These are phyloP conservation scores for Hanseniaspora mollemarum DNA, from an alignment of 805 yeast genomes.

Conservation along the genomic window DNA sequence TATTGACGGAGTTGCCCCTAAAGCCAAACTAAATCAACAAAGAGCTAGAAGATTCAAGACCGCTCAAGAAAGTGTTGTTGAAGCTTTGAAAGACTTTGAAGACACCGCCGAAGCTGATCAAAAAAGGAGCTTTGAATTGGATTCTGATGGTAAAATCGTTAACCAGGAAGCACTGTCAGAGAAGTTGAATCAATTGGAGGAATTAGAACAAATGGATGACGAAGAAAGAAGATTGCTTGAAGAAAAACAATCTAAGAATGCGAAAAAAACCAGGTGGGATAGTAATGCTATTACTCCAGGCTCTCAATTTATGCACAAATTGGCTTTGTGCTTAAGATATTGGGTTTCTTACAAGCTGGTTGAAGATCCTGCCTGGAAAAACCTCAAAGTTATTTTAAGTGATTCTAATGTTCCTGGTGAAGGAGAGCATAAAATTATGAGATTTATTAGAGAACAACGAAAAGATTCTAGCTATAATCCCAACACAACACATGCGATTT, in stretches of 20 bases:
- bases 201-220: constrained; percentile 27
- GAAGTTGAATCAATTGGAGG: neutral
- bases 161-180: constrained; percentile 29
- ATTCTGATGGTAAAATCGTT: constrained; percentile 30
- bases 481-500: constrained; percentile 88
- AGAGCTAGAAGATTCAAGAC: constrained; percentile 85
- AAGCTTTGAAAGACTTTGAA: constrained; percentile 21
- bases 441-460: constrained; percentile 81
- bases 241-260: constrained; percentile 37
- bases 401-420: constrained; percentile 98
- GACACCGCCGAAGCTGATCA: constrained; percentile 38
- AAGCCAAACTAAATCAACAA: constrained; percentile 97
- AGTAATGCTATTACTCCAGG: constrained; percentile 97
- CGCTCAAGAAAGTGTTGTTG: constrained; percentile 79
- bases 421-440: constrained; percentile 98
- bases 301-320: constrained; percentile 89
- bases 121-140: constrained; percentile 59
- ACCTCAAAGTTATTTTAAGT: constrained; percentile 76
- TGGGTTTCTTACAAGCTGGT: constrained; percentile 87
- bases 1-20: constrained; percentile 97
- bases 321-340: constrained; percentile 71
- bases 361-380: constrained; percentile 87
- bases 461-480: constrained; percentile 80
- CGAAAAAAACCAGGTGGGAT: constrained; percentile 73
- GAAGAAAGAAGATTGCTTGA: constrained; percentile 55